phyloP scores from a whole-genome alignment of 2,329 filamentous ascomycete genomes.

The Didymella lethalis region DNA sequence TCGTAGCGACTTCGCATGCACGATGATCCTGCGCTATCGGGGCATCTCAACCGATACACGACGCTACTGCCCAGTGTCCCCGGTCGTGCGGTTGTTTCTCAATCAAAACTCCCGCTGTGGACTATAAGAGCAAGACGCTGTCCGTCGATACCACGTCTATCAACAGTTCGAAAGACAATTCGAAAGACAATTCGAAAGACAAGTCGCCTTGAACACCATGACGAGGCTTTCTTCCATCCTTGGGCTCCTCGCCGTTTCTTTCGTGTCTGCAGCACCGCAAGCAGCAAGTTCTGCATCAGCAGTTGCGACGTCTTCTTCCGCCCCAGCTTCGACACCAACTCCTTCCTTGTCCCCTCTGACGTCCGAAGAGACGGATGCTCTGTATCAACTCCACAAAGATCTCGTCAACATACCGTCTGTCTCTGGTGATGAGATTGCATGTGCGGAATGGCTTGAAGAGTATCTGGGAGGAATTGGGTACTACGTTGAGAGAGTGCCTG shows the following conservation, averaged over 20 bases:
- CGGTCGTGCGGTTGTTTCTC: background rate
- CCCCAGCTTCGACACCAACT: slow-evolving; percentile 2
- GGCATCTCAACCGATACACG: background rate
- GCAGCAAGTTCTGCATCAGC: slow-evolving; percentile 2
- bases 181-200: background rate
- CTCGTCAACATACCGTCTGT: slow-evolving; percentile 40
- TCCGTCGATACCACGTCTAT: background rate
- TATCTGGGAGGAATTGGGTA: slow-evolving; percentile 60
- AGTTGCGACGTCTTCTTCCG: background rate
- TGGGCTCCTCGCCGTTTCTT: background rate
- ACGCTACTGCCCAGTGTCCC: background rate
- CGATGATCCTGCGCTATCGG: slow-evolving; percentile 1
- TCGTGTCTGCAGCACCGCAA: slow-evolving; percentile 12
- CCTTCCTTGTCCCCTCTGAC: slow-evolving; percentile 19
- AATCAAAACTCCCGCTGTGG: background rate
- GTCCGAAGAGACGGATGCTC: slow-evolving; percentile 30
- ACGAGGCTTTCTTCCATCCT: background rate
- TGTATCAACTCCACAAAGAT: slow-evolving; percentile 34
- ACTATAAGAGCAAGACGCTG: slow-evolving; percentile 2
- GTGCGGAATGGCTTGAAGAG: slow-evolving; percentile 71
- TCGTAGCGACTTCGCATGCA: slow-evolving; percentile 4
- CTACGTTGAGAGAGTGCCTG: slow-evolving; percentile 55
- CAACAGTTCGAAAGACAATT: background rate
- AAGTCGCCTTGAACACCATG: background rate
- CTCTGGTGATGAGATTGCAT: slow-evolving; percentile 67